A percentile compares a stretch with the other conserved stretches of the same genome.
Evolutionary conservation across 164 flowering plant species (phyloP).

Genomic region (Nymphaea thermarum): DNA sequence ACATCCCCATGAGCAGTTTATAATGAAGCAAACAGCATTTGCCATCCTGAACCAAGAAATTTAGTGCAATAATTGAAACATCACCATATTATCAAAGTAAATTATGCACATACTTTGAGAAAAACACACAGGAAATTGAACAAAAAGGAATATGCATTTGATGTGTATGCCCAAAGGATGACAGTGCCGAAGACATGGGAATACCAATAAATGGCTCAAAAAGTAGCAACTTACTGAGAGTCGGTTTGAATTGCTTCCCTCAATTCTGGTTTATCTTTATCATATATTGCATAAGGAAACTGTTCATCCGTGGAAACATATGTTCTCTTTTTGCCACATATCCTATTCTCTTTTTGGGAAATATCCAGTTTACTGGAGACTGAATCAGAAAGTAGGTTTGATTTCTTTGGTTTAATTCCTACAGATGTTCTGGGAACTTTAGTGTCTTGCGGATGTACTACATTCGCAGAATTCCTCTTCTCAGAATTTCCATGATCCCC

Average conservation of each 20-base stretch:
- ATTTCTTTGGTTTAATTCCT: conserved; percentile 34
- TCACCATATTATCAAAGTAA: no score
- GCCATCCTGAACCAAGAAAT: neutral
- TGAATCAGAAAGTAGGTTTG: conserved; percentile 10
- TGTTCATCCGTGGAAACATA: neutral
- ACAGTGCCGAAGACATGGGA: neutral
- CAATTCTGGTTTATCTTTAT: conserved; percentile 77
- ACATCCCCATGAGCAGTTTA: no score
- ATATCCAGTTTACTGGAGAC: neutral
- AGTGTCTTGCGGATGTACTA: conserved; percentile 28
- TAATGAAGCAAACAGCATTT: neutral
- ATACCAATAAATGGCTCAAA: neutral
- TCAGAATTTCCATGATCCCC: conserved; percentile 18
- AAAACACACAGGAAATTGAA: no score
- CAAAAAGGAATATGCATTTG: no score
- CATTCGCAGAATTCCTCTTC: conserved; percentile 20
- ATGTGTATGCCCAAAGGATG: no score
- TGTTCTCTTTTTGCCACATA: neutral
- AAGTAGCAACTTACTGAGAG: conserved; percentile 51
- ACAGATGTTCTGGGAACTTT: conserved; percentile 19
- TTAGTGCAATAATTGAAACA: neutral
- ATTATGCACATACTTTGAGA: no score
- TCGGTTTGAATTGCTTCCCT: conserved; percentile 69
- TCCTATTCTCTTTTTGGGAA: neutral
- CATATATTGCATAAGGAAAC: conserved; percentile 39